A percentile compares a stretch with the other conserved stretches of the same genome.
These are phyloP conservation scores for Decorospora gaudefroyi DNA, from an alignment of 2,329 filamentous ascomycete genomes.

Conservation along the genomic window DNA sequence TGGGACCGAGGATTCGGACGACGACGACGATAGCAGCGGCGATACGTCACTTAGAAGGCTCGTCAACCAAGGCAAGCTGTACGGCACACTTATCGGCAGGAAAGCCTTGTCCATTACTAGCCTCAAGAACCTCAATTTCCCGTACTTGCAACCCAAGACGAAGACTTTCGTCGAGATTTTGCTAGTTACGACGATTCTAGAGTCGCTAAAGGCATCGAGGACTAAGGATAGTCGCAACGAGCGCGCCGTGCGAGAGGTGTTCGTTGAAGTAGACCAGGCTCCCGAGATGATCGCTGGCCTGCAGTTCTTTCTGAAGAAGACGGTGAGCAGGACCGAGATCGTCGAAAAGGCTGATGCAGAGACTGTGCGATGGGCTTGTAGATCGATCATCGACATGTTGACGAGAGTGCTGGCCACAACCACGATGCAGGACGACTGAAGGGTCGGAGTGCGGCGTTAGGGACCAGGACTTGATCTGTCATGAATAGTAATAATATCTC, in stretches of 20 bases:
- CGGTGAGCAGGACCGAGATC: constrained; percentile 68
- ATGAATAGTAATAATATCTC: constrained; percentile 7
- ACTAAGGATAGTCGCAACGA: constrained; percentile 57
- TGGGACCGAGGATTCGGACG: constrained; percentile 61
- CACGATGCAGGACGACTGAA: constrained; percentile 48
- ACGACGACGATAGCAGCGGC: constrained; percentile 57
- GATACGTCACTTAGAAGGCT: constrained; percentile 61
- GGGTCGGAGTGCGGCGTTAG: background rate
- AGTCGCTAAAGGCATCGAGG: constrained; percentile 59
- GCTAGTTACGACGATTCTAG: constrained; percentile 73
- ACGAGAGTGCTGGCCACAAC: constrained; percentile 41
- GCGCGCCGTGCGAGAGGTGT: constrained; percentile 65
- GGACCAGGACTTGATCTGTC: constrained; percentile 1
- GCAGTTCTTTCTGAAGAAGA: constrained; percentile 78
- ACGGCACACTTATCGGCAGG: constrained; percentile 64
- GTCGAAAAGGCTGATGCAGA: constrained; percentile 57
- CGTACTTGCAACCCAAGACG: constrained; percentile 75
- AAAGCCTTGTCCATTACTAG: constrained; percentile 62
- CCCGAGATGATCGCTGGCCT: constrained; percentile 73
- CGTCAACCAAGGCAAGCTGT: constrained; percentile 71
- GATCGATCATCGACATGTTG: constrained; percentile 46
- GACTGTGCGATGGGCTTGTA: constrained; percentile 54
- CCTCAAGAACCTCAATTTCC: constrained; percentile 74
- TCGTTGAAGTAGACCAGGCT: constrained; percentile 65
- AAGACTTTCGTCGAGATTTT: constrained; percentile 79